Conservation (phyloP, 148 eudicot genomes). For the Amaranthus cruentus region DNA sequence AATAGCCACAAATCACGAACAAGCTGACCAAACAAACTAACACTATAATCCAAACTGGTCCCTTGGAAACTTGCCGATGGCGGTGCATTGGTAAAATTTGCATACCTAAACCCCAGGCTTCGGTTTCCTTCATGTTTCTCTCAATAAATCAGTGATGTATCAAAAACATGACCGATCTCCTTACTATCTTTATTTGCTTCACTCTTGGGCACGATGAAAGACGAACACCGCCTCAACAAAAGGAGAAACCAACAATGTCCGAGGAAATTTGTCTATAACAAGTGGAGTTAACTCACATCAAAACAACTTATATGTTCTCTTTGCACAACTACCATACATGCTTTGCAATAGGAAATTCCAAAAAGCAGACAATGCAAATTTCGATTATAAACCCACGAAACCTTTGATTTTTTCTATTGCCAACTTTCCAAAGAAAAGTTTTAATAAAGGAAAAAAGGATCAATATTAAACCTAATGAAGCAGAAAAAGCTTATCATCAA, state of each 20-base stretch:
- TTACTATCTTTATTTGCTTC: conserved; percentile 6
- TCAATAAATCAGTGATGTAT: conserved; percentile 21
- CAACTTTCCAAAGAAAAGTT: neutral
- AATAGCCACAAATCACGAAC: conserved; percentile 66
- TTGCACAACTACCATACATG: neutral
- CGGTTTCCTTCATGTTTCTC: conserved; percentile 49
- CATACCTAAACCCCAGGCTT: conserved; percentile 68
- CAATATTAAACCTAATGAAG: neutral
- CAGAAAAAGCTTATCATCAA: conserved; percentile 6
- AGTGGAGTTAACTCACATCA: conserved; percentile 2
- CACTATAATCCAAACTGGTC: conserved; percentile 74
- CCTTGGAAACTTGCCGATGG: conserved; percentile 47
- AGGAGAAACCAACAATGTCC: neutral
- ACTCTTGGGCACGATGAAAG: neutral
- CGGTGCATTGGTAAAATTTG: conserved; percentile 58
- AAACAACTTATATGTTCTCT: neutral
- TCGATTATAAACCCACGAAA: neutral
- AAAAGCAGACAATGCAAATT: neutral
- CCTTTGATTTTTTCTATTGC: neutral
- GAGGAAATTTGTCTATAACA: conserved; percentile 12
- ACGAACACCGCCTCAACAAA: neutral
- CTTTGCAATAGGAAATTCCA: neutral
- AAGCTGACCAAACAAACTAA: conserved; percentile 55
- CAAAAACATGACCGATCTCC: conserved; percentile 19
- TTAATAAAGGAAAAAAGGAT: neutral